These are phyloP conservation scores for Neovahlkampfia damariscottae DNA, from an alignment of 78 protist genomes.

Conservation along the genomic window DNA sequence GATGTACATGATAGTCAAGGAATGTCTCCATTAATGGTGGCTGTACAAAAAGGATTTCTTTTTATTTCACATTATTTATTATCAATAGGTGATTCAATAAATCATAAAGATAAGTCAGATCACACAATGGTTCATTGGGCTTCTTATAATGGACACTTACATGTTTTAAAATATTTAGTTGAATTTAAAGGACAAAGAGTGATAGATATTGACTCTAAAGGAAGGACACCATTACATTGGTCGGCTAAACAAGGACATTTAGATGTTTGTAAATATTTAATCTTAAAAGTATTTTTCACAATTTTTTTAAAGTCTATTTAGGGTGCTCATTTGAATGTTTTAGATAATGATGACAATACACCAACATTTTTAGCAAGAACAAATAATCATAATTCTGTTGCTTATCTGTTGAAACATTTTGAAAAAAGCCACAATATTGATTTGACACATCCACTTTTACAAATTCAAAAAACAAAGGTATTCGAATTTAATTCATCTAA, in stretches of 20 bases:
- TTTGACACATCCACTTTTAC: no score
- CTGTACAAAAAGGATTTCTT: no score
- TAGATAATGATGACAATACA: neutral
- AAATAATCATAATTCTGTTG: neutral
- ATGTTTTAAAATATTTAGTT: neutral
- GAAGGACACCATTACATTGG: neutral
- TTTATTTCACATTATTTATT: no score
- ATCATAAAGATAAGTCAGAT: neutral
- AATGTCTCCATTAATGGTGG: no score
- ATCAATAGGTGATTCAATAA: no score
- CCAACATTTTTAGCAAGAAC: neutral
- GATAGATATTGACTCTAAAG: neutral
- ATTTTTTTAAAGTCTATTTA: neutral
- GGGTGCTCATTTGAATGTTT: neutral
- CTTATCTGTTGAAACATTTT: neutral
- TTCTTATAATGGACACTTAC: neutral
- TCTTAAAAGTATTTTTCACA: neutral
- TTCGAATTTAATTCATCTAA: no score
- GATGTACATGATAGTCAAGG: no score
- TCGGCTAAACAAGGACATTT: neutral
- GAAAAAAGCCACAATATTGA: no score
- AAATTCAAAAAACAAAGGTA: no score
- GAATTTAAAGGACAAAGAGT: neutral
- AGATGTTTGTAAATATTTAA: neutral
- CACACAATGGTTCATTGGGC: neutral